Percentiles rank a stretch among this genome's conserved stretches.
Conservation (phyloP, 305 asterid genomes). For the Solanum hybrid region DNA sequence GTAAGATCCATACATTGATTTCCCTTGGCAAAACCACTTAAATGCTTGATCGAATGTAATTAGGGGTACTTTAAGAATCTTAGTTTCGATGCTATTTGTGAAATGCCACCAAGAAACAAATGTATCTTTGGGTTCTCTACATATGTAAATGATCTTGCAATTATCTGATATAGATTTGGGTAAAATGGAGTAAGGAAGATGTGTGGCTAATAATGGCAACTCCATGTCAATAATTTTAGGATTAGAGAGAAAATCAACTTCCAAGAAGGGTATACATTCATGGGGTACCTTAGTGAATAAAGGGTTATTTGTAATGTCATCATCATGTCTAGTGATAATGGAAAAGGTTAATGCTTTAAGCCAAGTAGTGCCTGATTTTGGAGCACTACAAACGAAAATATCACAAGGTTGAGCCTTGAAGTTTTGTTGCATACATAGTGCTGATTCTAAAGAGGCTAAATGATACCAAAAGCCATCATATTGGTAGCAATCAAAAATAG, state of each 20-base stretch:
- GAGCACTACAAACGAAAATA: not conserved
- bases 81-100: not conserved
- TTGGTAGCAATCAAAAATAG: too few species aligned
- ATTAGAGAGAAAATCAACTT: accelerated
- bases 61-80: not conserved
- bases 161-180: not conserved
- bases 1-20: not conserved
- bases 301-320: not conserved
- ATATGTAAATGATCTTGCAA: not conserved
- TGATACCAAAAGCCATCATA: too few species aligned
- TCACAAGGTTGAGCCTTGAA: not conserved
- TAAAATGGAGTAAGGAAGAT: not conserved
- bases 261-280: not conserved
- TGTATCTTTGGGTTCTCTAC: not conserved
- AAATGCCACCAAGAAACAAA: not conserved
- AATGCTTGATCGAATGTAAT: not conserved
- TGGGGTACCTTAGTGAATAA: not conserved
- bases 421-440: too few species aligned
- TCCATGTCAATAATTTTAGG: not conserved
- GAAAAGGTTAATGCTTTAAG: not conserved
- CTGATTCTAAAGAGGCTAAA: too few species aligned
- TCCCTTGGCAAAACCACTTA: not conserved
- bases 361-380: not conserved
- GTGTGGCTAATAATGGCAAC: not conserved
- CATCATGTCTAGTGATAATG: not conserved